A percentile compares a stretch with the other conserved stretches of the same genome.
phyloP scores from a whole-genome alignment of 495 filamentous ascomycete genomes.

The Xylaria intraflava region DNA sequence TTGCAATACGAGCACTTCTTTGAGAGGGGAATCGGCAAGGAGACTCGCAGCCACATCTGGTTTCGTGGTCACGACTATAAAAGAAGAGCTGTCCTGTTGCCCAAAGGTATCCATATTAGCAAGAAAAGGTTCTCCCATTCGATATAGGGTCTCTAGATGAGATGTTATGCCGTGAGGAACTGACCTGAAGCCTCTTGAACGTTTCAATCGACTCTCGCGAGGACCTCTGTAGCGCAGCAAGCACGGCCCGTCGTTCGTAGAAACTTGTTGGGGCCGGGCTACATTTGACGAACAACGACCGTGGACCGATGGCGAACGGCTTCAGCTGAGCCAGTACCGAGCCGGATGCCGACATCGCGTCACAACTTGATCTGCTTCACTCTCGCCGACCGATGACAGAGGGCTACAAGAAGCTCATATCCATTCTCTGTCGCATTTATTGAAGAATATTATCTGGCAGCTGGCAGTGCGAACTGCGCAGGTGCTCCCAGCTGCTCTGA shows the following conservation, averaged over 20 bases:
- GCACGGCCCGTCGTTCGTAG: slow-evolving; percentile 63
- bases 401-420: too few species aligned
- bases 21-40: slow-evolving; percentile 21
- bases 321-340: slow-evolving; percentile 21
- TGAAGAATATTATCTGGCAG: too few species aligned
- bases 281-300: slow-evolving; percentile 57
- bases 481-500: too few species aligned
- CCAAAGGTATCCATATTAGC: not conserved
- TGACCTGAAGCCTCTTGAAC: slow-evolving; percentile 66
- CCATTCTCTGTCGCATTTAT: too few species aligned
- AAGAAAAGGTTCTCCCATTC: not conserved
- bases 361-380: not conserved
- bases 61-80: slow-evolving; percentile 31
- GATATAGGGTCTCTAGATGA: not conserved
- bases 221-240: slow-evolving; percentile 58
- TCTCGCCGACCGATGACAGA: too few species aligned
- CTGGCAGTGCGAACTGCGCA: not conserved
- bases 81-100: slow-evolving; percentile 32
- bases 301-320: slow-evolving; percentile 17
- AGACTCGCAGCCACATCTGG: slow-evolving; percentile 17
- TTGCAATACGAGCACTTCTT: slow-evolving; percentile 14
- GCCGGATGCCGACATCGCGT: slow-evolving; percentile 13
- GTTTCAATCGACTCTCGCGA: slow-evolving; percentile 65
- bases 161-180: slow-evolving; percentile 10
- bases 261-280: slow-evolving; percentile 56